These are phyloP conservation scores for Xylariaceae sp. DNA, from an alignment of 2,329 filamentous ascomycete species.

Conservation along the genomic window DNA sequence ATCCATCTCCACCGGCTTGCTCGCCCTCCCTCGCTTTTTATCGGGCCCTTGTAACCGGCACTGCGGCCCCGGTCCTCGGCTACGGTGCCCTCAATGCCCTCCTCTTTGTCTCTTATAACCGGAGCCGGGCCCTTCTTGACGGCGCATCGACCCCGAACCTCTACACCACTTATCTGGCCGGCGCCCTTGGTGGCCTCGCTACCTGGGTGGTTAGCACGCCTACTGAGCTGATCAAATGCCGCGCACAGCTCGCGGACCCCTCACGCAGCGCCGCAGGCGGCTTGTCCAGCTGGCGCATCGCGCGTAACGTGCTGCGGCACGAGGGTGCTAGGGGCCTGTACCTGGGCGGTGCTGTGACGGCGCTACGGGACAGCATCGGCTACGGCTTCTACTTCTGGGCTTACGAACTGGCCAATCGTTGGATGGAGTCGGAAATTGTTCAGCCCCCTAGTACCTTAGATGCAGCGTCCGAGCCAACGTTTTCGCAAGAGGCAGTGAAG, in stretches of 20 bases:
- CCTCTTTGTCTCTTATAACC: slow-evolving; percentile 87
- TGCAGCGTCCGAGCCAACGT: background rate
- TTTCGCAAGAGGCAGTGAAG: slow-evolving; percentile 48
- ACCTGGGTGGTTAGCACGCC: slow-evolving; percentile 84
- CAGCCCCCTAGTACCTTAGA: slow-evolving; percentile 3
- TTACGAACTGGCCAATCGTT: slow-evolving; percentile 71
- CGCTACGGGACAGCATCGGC: slow-evolving; percentile 79
- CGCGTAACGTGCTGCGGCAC: slow-evolving; percentile 53
- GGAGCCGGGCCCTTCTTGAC: slow-evolving; percentile 63
- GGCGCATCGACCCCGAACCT: slow-evolving; percentile 36
- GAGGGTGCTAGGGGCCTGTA: slow-evolving; percentile 70
- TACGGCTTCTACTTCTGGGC: slow-evolving; percentile 98
- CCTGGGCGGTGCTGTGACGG: slow-evolving; percentile 75
- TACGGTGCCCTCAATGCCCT: slow-evolving; percentile 90
- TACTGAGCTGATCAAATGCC: slow-evolving; percentile 87
- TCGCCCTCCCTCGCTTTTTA: slow-evolving; percentile 31
- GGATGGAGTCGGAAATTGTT: slow-evolving; percentile 34
- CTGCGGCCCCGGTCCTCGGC: slow-evolving; percentile 79
- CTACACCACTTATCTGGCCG: slow-evolving; percentile 71
- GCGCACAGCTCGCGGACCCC: slow-evolving; percentile 59
- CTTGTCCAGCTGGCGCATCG: slow-evolving; percentile 58
- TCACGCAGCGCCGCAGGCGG: background rate
- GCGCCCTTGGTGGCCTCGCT: slow-evolving; percentile 75
- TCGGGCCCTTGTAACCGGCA: slow-evolving; percentile 50
- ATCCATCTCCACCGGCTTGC: background rate